Evolutionary conservation across 1,284 basidiomycete genomes (phyloP).

Genomic region (Marasmius tenuissimus): DNA sequence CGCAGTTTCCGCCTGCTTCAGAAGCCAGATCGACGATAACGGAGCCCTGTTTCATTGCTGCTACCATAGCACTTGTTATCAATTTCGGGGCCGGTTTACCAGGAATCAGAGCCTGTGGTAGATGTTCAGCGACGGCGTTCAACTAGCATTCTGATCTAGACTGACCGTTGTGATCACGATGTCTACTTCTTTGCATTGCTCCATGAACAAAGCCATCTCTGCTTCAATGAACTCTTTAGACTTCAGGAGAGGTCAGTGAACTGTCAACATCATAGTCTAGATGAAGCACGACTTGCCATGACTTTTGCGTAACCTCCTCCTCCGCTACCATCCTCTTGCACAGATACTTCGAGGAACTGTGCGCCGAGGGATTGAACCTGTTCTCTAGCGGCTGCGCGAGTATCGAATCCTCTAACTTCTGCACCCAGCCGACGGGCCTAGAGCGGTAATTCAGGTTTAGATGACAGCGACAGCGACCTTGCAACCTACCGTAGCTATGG

Average conservation of each 20-base stretch:
- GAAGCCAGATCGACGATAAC: constrained; percentile 84
- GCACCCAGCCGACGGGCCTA: constrained; percentile 80
- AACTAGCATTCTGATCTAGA: background rate
- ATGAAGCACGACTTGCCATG: background rate
- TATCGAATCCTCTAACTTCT: constrained; percentile 84
- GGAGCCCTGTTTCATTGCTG: constrained; percentile 86
- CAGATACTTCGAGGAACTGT: constrained; percentile 77
- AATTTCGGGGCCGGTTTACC: constrained; percentile 83
- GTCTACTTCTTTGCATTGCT: constrained; percentile 84
- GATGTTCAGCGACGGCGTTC: background rate
- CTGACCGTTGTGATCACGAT: constrained; percentile 82
- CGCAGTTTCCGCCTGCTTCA: constrained; percentile 84
- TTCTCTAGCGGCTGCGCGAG: constrained; percentile 78
- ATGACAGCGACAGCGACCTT: background rate
- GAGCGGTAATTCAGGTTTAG: background rate
- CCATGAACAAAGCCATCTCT: constrained; percentile 85
- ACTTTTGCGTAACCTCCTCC: constrained; percentile 84
- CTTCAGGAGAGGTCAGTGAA: constrained; percentile 47
- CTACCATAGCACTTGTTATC: constrained; percentile 80
- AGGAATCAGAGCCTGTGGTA: constrained; percentile 68
- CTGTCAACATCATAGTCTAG: background rate
- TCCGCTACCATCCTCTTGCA: constrained; percentile 79
- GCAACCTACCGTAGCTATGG: constrained; percentile 70
- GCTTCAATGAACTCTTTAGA: constrained; percentile 87
- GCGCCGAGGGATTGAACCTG: constrained; percentile 86